Evolutionary conservation across 345 rosid species (phyloP), one percentile per base, ranked within the genome.

Genomic region (Raphanus raphanistrum): DNA sequence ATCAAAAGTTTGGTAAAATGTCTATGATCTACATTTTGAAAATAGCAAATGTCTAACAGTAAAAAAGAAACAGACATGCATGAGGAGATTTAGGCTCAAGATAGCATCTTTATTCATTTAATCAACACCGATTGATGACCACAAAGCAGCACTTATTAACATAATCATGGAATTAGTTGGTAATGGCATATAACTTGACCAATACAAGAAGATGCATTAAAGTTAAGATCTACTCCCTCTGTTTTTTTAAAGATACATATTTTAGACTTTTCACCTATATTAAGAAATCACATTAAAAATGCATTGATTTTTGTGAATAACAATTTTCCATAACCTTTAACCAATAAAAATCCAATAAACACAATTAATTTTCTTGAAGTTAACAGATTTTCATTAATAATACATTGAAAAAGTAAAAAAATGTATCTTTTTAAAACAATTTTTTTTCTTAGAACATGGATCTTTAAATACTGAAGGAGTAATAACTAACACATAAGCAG

Each of bases 1-100:
- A 82, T 83, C 78, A 77, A 79, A 63, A 79, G 82, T 79, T 79
- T 72, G 78, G 84, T 83, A 79, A 81, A 81, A 61, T 77, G 79
- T 72, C 68, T 70, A 76, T 74, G 76, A 61, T 66, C 70, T 55
- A n/a, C 75, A 69, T 84, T 77, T 78, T 75, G 76, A 85, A 81
- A 78, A 71, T 78, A 80, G 82, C 83, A 41, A 84, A 81, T 60
- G 32, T 35, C 55, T 31, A 72, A 72, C 73, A 78, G 81, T 60
- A 66, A 17, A 52, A 72, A 63, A 27, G 36, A 4, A 58, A 10
- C 38, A 73, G 26, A 26, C 36, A 79, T 67, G 78, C 74, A 74
- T 32, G 79, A 75, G 61, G 77, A 82, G 78, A 71, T 68, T 71
- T 80, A 79, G 36, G 80, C 66, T 76, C 76, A 76, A 74, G 83